Conservation (phyloP, 495 filamentous ascomycete species). For the Neurospora sp. region DNA sequence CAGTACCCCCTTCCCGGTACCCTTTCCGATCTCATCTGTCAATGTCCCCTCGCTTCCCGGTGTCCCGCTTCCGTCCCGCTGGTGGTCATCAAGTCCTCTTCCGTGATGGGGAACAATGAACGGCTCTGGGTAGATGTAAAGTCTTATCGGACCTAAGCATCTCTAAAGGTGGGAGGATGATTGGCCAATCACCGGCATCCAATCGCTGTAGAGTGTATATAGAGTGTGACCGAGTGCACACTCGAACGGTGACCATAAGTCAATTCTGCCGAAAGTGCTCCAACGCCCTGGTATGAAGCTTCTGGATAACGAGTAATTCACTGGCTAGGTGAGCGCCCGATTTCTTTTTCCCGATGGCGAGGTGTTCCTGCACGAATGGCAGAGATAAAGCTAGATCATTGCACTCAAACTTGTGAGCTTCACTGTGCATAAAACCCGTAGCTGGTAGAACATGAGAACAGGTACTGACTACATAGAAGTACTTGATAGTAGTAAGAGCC, state of each 20-base stretch:
- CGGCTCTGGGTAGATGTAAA: not conserved
- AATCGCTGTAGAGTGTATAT: not conserved
- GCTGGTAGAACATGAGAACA: not conserved
- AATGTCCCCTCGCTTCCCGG: not conserved
- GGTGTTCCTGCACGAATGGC: not conserved
- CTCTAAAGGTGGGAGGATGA: not conserved
- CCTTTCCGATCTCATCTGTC: not conserved
- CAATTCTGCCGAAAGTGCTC: not conserved
- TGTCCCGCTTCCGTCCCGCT: not conserved
- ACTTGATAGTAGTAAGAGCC: not conserved
- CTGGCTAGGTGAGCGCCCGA: not conserved
- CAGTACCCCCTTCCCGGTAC: not conserved
- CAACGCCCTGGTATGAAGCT: not conserved
- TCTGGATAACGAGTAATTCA: not conserved
- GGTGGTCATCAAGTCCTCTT: not conserved
- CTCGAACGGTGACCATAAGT: not conserved
- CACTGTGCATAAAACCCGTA: not conserved
- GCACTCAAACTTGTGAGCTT: not conserved
- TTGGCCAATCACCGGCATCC: not conserved
- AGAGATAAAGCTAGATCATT: not conserved
- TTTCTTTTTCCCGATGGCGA: not conserved
- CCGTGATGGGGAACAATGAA: not conserved
- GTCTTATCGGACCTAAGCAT: not conserved
- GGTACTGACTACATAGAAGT: not conserved
- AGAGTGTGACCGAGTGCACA: not conserved